Conservation (phyloP, 2,329 filamentous ascomycete species). For the Colletotrichum cordylinicola region DNA sequence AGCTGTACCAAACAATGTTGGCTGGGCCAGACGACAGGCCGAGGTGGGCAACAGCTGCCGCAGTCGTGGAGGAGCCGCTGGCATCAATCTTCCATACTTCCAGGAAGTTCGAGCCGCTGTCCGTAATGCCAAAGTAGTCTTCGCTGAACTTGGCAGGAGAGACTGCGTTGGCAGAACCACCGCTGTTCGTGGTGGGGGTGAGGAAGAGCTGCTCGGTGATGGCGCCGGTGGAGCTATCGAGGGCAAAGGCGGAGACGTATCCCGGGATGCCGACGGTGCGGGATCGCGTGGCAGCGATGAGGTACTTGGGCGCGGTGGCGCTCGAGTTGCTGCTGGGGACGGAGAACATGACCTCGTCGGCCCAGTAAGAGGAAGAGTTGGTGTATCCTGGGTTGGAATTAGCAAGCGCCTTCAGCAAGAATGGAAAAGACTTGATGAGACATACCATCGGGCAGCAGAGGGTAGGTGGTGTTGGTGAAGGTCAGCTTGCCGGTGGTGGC, state of each 20-base stretch:
- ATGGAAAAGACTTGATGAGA: too few relatives aligned
- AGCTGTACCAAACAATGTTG: conserved; percentile 17
- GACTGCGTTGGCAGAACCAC: conserved; percentile 39
- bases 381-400: background rate
- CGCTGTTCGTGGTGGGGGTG: conserved; percentile 33
- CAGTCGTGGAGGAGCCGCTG: conserved; percentile 4
- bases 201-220: conserved; percentile 36
- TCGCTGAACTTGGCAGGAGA: conserved; percentile 36
- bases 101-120: conserved; percentile 38
- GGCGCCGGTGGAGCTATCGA: conserved; percentile 28
- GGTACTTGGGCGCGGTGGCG: conserved; percentile 1
- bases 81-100: conserved; percentile 37
- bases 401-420: background rate
- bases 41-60: background rate
- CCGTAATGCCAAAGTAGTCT: conserved; percentile 35
- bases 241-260: conserved; percentile 37
- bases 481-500: background rate
- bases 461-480: conserved; percentile 17
- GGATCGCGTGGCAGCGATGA: conserved; percentile 3
- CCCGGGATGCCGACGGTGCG: conserved; percentile 28
- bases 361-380: conserved; percentile 11
- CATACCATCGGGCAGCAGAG: conserved; percentile 17
- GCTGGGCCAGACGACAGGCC: background rate
- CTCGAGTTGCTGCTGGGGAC: background rate
- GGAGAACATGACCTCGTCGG: conserved; percentile 8